A percentile compares a stretch with the other conserved stretches of the same genome.
phyloP scores from a whole-genome alignment of 768 basidiomycete species.

The Melanogaster broomeanus region DNA sequence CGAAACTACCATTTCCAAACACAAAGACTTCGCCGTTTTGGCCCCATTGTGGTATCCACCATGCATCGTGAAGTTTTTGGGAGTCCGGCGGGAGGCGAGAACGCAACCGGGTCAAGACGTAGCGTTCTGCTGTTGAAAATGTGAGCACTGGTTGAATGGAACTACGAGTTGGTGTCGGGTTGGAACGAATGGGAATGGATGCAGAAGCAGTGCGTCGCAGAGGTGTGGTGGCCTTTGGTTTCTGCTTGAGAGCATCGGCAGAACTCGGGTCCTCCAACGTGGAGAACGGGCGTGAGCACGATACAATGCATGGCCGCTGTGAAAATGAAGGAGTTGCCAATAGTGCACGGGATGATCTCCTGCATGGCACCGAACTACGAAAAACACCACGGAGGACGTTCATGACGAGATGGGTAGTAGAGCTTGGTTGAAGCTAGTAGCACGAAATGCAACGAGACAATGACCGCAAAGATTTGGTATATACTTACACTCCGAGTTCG shows the following conservation, averaged over 20 bases:
- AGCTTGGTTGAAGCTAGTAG: background rate
- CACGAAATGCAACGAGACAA: too few relatives aligned
- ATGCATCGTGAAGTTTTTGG: conserved; percentile 69
- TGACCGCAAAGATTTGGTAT: too few relatives aligned
- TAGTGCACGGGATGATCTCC: background rate
- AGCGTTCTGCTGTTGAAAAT: conserved; percentile 82
- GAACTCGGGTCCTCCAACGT: conserved; percentile 3
- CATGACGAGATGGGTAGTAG: conserved; percentile 20
- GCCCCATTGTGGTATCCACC: conserved; percentile 78
- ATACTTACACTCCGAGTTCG: too few relatives aligned
- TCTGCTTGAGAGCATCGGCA: conserved; percentile 46
- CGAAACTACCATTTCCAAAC: conserved; percentile 85
- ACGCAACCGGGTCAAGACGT: conserved; percentile 66
- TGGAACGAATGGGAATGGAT: conserved; percentile 83
- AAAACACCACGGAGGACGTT: conserved; percentile 13
- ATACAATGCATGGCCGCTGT: background rate
- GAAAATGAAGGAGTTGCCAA: background rate
- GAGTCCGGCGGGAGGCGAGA: conserved; percentile 54
- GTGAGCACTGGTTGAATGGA: conserved; percentile 78
- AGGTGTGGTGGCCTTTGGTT: conserved; percentile 81
- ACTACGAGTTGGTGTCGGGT: conserved; percentile 83
- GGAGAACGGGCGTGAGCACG: conserved; percentile 14
- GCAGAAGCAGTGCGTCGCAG: conserved; percentile 82
- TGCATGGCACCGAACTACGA: background rate
- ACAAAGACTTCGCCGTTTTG: conserved; percentile 83